These are phyloP conservation scores for Podospora comata DNA, from an alignment of 495 filamentous ascomycete species.

Conservation along the genomic window DNA sequence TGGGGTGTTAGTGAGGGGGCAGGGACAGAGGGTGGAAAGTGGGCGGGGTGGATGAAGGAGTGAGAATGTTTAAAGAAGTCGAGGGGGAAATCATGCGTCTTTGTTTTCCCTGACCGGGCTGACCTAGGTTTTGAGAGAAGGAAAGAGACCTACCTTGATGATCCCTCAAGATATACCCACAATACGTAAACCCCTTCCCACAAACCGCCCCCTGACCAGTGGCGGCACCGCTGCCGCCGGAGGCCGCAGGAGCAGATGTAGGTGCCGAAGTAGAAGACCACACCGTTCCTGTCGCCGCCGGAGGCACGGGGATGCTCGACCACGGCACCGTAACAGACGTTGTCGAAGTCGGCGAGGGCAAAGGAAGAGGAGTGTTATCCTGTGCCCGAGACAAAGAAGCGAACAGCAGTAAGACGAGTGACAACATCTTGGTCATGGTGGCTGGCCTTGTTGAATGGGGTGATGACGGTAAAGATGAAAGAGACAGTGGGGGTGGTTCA, in stretches of 20 bases:
- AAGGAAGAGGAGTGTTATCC: background rate
- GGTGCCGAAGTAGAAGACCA: constrained; percentile 10
- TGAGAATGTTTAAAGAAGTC: background rate
- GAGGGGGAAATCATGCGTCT: background rate
- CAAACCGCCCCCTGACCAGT: constrained; percentile 28
- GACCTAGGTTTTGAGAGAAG: background rate
- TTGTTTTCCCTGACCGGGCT: no score
- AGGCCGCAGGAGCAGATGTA: background rate
- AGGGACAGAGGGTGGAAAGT: background rate
- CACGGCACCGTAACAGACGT: background rate
- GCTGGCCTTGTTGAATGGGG: background rate
- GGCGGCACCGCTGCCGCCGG: no score
- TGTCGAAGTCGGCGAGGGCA: background rate
- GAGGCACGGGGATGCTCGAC: background rate
- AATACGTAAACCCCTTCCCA: constrained; percentile 45
- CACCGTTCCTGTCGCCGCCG: background rate
- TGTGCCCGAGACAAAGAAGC: background rate
- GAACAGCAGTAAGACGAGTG: background rate
- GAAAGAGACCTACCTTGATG: constrained; percentile 33
- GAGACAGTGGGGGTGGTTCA: background rate
- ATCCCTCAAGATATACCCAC: constrained; percentile 42
- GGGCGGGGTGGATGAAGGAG: background rate
- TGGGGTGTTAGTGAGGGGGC: no score
- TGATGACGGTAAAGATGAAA: background rate
- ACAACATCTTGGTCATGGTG: background rate